These are phyloP conservation scores for Hypoxylon crocopeplum DNA, from an alignment of 495 filamentous ascomycete species.

Conservation along the genomic window DNA sequence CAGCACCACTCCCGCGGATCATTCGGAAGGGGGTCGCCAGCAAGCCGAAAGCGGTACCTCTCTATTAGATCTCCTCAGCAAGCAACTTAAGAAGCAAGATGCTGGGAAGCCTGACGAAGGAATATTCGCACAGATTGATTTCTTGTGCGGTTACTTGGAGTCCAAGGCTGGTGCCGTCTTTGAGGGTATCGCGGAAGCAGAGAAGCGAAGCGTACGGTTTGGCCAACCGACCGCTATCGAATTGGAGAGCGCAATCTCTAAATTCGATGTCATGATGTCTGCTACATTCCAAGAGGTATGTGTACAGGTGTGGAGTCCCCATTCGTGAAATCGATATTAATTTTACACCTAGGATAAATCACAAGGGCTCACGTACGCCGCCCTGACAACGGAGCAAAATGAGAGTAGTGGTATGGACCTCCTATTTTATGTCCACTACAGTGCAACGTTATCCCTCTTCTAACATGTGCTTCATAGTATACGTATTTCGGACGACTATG, in stretches of 20 bases:
- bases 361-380: conserved; percentile 44
- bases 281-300: conserved; percentile 39
- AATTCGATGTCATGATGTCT: conserved; percentile 47
- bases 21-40: conserved; percentile 39
- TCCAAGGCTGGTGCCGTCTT: conserved; percentile 51
- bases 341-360: conserved; percentile 37
- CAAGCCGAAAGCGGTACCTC: conserved; percentile 44
- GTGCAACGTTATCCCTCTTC: too few relatives aligned
- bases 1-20: conserved; percentile 40
- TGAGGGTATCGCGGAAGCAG: conserved; percentile 59
- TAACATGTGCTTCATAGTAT: conserved; percentile 44
- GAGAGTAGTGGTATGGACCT: conserved; percentile 27
- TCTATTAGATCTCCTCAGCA: conserved; percentile 53
- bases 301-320: neutral
- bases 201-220: conserved; percentile 61
- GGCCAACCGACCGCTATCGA: conserved; percentile 50
- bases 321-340: conserved; percentile 18
- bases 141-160: conserved; percentile 53
- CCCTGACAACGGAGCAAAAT: conserved; percentile 32
- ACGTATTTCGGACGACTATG: conserved; percentile 51
- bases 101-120: conserved; percentile 46
- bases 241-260: conserved; percentile 45
- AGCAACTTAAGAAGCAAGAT: conserved; percentile 55
- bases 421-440: too few relatives aligned
- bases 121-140: conserved; percentile 50